Conservation (phyloP, 768 basidiomycete species). For the Psilocybe cubensis region DNA sequence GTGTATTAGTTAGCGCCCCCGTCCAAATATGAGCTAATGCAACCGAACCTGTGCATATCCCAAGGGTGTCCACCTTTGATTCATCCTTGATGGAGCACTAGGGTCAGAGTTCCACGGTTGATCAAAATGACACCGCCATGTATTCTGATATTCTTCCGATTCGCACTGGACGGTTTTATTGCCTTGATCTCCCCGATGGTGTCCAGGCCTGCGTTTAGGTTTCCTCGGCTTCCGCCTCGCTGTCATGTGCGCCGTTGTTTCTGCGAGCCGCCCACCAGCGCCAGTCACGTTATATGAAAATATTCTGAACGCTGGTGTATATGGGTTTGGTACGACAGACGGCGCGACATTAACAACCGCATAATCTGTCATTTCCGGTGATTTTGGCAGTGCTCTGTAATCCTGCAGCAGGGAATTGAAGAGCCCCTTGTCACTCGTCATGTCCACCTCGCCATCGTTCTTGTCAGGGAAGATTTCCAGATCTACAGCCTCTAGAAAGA, state of each 20-base stretch:
- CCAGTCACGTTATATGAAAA: slow-evolving; percentile 81
- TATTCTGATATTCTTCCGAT: slow-evolving; percentile 52
- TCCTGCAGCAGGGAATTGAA: slow-evolving; percentile 65
- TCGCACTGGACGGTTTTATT: slow-evolving; percentile 51
- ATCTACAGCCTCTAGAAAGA: slow-evolving; percentile 57
- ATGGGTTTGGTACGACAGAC: slow-evolving; percentile 86
- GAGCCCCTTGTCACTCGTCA: slow-evolving; percentile 38
- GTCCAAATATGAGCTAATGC: slow-evolving; percentile 1
- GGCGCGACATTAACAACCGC: slow-evolving; percentile 81
- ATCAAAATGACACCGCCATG: slow-evolving; percentile 67
- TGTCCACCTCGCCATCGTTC: slow-evolving; percentile 20
- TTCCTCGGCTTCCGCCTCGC: slow-evolving; percentile 27
- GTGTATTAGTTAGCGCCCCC: slow-evolving; percentile 2
- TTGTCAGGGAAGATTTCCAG: slow-evolving; percentile 44
- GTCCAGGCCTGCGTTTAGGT: slow-evolving; percentile 50
- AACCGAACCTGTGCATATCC: slow-evolving; percentile 83
- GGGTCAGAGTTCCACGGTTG: slow-evolving; percentile 64
- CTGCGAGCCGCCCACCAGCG: slow-evolving; percentile 2
- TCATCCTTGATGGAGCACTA: slow-evolving; percentile 70
- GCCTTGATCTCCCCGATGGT: slow-evolving; percentile 48
- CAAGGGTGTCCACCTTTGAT: slow-evolving; percentile 71
- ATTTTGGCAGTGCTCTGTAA: slow-evolving; percentile 63
- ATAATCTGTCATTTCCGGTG: slow-evolving; percentile 56
- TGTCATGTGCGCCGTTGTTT: slow-evolving; percentile 18
- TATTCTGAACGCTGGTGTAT: slow-evolving; percentile 78